These are phyloP conservation scores for Euphorbia pulcherrima DNA, from an alignment of 345 rosid genomes.

Conservation along the genomic window DNA sequence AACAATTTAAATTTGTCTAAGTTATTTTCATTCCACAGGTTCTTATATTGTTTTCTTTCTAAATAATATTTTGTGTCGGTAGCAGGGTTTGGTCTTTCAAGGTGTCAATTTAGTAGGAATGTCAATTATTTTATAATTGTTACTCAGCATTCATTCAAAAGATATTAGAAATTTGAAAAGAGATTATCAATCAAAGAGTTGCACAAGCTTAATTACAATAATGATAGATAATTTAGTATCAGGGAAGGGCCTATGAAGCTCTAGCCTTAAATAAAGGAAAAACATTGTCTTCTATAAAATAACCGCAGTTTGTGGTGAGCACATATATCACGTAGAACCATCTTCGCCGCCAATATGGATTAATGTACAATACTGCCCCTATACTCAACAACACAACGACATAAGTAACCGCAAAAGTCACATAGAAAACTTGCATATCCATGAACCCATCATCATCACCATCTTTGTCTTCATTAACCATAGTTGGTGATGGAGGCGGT, in stretches of 20 bases:
- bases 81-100: too few species aligned
- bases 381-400: background rate
- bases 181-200: too few species aligned
- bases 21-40: too few species aligned
- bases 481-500: background rate
- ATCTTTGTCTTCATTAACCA: background rate
- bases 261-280: background rate
- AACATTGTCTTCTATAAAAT: background rate
- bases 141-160: too few species aligned
- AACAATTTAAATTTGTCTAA: too few species aligned
- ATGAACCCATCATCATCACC: background rate
- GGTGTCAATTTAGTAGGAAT: too few species aligned
- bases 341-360: conserved; percentile 11
- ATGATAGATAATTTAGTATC: too few species aligned
- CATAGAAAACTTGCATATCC: background rate
- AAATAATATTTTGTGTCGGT: too few species aligned
- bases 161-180: too few species aligned
- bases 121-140: too few species aligned
- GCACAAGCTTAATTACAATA: too few species aligned
- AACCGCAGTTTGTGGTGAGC: background rate
- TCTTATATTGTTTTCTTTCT: too few species aligned
- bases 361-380: conserved; percentile 9
- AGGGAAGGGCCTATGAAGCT: background rate
- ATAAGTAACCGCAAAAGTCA: background rate
- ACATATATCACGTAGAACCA: conserved; percentile 9